A percentile compares a stretch with the other conserved stretches of the same genome.
These are phyloP conservation scores for Colletotrichum salicis DNA, from an alignment of 2,329 filamentous ascomycete genomes.

Conservation along the genomic window DNA sequence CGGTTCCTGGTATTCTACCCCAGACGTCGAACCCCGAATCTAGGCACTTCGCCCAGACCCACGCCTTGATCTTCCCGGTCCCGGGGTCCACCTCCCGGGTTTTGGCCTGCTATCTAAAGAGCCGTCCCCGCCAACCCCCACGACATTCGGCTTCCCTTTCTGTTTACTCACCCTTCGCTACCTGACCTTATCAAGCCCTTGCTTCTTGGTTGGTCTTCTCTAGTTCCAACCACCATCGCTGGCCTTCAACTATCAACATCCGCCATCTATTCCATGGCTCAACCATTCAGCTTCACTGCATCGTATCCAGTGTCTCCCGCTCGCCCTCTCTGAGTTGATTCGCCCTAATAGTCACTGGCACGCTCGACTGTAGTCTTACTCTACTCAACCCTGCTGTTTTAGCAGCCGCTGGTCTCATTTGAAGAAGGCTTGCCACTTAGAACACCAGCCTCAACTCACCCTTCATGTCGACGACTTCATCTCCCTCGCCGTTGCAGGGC, in stretches of 20 bases:
- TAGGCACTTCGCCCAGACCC: slow-evolving; percentile 12
- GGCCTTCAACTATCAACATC: background rate
- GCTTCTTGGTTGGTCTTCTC: background rate
- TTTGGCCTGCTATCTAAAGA: slow-evolving; percentile 14
- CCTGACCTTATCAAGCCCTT: background rate
- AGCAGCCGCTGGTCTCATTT: background rate
- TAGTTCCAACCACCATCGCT: background rate
- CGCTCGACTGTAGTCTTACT: background rate
- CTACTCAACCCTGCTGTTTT: slow-evolving; percentile 14
- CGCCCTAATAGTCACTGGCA: background rate
- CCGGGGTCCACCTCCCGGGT: slow-evolving; percentile 16
- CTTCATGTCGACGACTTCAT: slow-evolving; percentile 42
- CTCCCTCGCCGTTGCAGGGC: slow-evolving; percentile 42
- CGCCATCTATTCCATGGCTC: slow-evolving; percentile 15
- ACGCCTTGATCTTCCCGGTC: slow-evolving; percentile 15
- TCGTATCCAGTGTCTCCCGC: slow-evolving; percentile 1
- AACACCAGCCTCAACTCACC: background rate
- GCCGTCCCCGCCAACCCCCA: slow-evolving; percentile 4
- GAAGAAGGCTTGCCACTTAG: background rate
- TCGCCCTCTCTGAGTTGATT: background rate
- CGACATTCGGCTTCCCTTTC: background rate
- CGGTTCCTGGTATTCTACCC: slow-evolving; percentile 4
- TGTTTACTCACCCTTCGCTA: background rate
- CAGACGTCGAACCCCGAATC: slow-evolving; percentile 2
- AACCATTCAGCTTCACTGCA: slow-evolving; percentile 1